Conservation (phyloP, 2,329 filamentous ascomycete genomes). For the Leptosphaerulina australis region DNA sequence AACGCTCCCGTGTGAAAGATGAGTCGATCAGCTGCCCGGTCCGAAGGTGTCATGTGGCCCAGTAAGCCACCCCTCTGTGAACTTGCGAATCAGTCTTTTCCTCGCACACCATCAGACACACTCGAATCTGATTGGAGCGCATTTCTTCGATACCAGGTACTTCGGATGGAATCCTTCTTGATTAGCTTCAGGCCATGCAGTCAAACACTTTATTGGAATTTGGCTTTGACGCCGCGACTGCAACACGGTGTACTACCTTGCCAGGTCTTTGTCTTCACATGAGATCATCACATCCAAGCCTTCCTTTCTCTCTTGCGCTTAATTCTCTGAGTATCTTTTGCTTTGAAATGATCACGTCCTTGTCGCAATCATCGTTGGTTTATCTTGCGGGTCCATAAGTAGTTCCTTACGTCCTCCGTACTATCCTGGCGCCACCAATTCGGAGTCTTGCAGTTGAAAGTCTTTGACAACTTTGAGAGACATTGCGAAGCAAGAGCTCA, state of each 20-base stretch:
- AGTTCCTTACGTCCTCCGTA: conserved; percentile 36
- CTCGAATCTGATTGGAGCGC: conserved; percentile 40
- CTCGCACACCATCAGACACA: conserved; percentile 45
- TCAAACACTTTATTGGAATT: conserved; percentile 42
- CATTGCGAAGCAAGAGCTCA: conserved; percentile 20
- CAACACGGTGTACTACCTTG: conserved; percentile 33
- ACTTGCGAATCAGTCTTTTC: conserved; percentile 46
- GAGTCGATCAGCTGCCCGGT: conserved; percentile 46
- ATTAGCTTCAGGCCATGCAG: conserved; percentile 47
- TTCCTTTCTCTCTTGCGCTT: conserved; percentile 27
- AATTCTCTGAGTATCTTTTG: conserved; percentile 26
- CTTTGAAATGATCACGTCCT: conserved; percentile 32
- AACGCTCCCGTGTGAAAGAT: conserved; percentile 35
- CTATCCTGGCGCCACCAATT: conserved; percentile 28
- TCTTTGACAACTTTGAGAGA: conserved; percentile 21
- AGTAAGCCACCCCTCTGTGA: conserved; percentile 46
- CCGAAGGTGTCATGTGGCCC: conserved; percentile 45
- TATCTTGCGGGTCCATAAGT: conserved; percentile 35
- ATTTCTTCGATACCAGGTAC: conserved; percentile 41
- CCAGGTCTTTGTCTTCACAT: conserved; percentile 38
- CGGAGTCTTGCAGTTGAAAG: conserved; percentile 36
- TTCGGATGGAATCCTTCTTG: conserved; percentile 43
- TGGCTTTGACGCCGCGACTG: conserved; percentile 37
- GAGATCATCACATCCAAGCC: conserved; percentile 39
- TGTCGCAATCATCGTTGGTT: conserved; percentile 30